phyloP scores from a whole-genome alignment of 2,329 filamentous ascomycete genomes.

The Fusarium annulatum region DNA sequence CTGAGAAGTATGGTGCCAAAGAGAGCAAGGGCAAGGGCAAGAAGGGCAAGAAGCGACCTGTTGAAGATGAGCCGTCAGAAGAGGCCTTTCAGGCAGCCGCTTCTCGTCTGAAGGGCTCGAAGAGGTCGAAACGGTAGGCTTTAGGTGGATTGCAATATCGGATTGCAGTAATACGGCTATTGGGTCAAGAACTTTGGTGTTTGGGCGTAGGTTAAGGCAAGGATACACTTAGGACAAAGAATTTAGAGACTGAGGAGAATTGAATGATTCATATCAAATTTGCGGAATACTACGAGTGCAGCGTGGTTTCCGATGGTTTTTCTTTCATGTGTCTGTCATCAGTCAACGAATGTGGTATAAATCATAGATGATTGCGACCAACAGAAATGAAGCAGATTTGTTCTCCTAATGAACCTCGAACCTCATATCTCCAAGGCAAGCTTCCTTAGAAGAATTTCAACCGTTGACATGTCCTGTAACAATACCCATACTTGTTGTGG shows the following conservation, averaged over 20 bases:
- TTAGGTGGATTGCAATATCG: neutral
- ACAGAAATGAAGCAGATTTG: neutral
- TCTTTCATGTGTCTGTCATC: neutral
- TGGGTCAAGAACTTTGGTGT: conserved; percentile 6
- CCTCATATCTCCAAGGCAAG: neutral
- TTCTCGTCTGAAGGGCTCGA: conserved; percentile 54
- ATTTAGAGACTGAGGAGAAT: neutral
- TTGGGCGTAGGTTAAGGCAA: conserved; percentile 2
- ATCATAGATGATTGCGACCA: neutral
- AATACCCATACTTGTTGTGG: neutral
- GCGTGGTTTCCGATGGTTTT: neutral
- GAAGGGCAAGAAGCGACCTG: conserved; percentile 63
- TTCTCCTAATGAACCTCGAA: neutral
- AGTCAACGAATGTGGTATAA: neutral
- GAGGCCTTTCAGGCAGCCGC: conserved; percentile 70
- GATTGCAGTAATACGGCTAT: neutral
- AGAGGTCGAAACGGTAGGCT: conserved; percentile 39
- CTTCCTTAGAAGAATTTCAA: neutral
- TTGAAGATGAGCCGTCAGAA: conserved; percentile 73
- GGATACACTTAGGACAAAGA: neutral
- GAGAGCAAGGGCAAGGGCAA: conserved; percentile 55
- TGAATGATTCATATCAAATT: neutral
- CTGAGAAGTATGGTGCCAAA: conserved; percentile 76
- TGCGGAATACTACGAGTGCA: too few relatives aligned
- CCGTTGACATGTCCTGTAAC: neutral